These are phyloP conservation scores for Boletus sp. DNA, from an alignment of 1,284 basidiomycete genomes.

Conservation along the genomic window DNA sequence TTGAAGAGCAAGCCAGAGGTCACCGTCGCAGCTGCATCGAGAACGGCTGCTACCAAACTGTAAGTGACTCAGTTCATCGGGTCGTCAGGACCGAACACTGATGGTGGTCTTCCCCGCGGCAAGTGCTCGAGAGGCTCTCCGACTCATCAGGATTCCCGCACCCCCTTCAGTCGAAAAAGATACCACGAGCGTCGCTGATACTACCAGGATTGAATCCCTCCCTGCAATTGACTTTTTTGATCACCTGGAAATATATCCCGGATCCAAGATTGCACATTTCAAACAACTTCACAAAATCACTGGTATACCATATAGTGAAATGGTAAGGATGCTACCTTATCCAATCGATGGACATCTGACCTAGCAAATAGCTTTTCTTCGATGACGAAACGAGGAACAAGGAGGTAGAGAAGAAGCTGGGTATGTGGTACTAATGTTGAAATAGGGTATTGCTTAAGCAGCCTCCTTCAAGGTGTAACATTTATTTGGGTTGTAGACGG, in stretches of 20 bases:
- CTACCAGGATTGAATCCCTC: conserved; percentile 8
- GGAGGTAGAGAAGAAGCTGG: conserved; percentile 64
- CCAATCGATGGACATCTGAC: not conserved
- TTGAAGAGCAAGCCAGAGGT: conserved; percentile 55
- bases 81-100: not conserved
- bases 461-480: conserved; percentile 60
- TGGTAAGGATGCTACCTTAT: conserved; percentile 54
- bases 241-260: conserved; percentile 84
- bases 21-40: conserved; percentile 74
- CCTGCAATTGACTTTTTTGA: conserved; percentile 74
- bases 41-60: conserved; percentile 73
- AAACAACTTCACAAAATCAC: conserved; percentile 69
- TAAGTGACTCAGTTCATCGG: conserved; percentile 49
- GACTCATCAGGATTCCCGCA: conserved; percentile 66
- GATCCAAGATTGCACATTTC: conserved; percentile 86
- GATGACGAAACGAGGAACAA: conserved; percentile 81
- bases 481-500: conserved; percentile 63
- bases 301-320: conserved; percentile 81
- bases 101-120: conserved; percentile 3
- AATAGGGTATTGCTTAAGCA: conserved; percentile 6
- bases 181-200: conserved; percentile 39
- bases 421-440: conserved; percentile 20
- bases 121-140: conserved; percentile 78
- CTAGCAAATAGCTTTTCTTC: conserved; percentile 67
- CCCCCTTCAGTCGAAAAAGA: conserved; percentile 42